phyloP scores from a whole-genome alignment of 495 filamentous ascomycete genomes.

The Penicillium coprophilum region DNA sequence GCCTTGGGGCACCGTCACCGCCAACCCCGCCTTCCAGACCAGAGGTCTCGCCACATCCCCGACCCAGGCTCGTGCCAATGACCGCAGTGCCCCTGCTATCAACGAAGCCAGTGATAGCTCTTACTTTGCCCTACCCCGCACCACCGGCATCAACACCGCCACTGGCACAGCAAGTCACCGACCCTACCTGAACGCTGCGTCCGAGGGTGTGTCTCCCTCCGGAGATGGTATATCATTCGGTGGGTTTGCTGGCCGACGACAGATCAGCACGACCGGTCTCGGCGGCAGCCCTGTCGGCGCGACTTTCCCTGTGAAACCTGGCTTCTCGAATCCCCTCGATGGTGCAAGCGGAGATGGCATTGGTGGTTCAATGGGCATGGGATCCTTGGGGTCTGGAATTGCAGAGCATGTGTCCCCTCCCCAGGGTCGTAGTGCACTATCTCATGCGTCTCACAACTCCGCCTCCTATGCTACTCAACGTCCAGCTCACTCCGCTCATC shows the following conservation, averaged over 20 bases:
- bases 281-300: slow-evolving; percentile 31
- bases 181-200: slow-evolving; percentile 33
- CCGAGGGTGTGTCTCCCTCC: slow-evolving; percentile 39
- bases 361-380: slow-evolving; percentile 29
- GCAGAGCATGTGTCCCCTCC: slow-evolving; percentile 34
- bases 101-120: slow-evolving; percentile 43
- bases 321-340: slow-evolving; percentile 33
- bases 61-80: slow-evolving; percentile 44
- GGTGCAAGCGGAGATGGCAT: slow-evolving; percentile 32
- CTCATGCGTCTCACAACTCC: slow-evolving; percentile 44
- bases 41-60: slow-evolving; percentile 49
- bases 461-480: slow-evolving; percentile 36
- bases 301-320: slow-evolving; percentile 34
- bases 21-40: slow-evolving; percentile 47
- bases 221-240: slow-evolving; percentile 37
- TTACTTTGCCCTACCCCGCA: slow-evolving; percentile 43
- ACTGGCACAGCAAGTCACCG: slow-evolving; percentile 29
- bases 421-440: slow-evolving; percentile 29
- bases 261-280: slow-evolving; percentile 35
- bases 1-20: slow-evolving; percentile 57
- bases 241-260: slow-evolving; percentile 29
- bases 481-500: slow-evolving; percentile 36
- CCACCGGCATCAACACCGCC: slow-evolving; percentile 29
- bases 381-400: slow-evolving; percentile 29
- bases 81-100: slow-evolving; percentile 39